phyloP scores from a whole-genome alignment of 2,329 filamentous ascomycete species.

The Curvularia sp. region DNA sequence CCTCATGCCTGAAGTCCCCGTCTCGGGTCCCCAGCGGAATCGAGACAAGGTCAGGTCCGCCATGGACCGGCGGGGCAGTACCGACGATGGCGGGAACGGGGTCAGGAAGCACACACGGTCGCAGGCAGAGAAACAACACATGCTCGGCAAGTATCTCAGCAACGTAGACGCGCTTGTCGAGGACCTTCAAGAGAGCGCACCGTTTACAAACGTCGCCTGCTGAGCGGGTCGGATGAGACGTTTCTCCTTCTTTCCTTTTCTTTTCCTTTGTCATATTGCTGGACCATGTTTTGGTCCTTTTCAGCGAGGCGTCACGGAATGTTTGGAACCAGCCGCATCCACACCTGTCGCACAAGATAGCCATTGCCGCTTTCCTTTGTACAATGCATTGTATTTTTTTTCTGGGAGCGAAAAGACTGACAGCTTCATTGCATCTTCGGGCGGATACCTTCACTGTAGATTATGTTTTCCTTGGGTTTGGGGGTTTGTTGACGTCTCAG shows the following conservation, averaged over 20 bases:
- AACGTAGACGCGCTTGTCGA: slow-evolving; percentile 81
- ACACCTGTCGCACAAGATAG: slow-evolving; percentile 18
- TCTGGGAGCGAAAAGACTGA: slow-evolving; percentile 12
- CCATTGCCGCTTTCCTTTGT: slow-evolving; percentile 23
- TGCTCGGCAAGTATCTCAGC: slow-evolving; percentile 80
- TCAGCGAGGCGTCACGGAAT: slow-evolving; percentile 40
- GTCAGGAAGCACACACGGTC: slow-evolving; percentile 57
- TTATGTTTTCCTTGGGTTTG: slow-evolving; percentile 21
- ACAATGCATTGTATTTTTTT: slow-evolving; percentile 9
- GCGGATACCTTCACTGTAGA: slow-evolving; percentile 29
- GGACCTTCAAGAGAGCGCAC: slow-evolving; percentile 79
- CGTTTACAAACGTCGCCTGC: slow-evolving; percentile 52
- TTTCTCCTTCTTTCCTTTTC: neutral
- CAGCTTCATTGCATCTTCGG: slow-evolving; percentile 33
- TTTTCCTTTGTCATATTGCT: slow-evolving; percentile 24
- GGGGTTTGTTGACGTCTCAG: slow-evolving; percentile 6
- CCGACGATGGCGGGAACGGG: slow-evolving; percentile 39
- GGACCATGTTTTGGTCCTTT: slow-evolving; percentile 21
- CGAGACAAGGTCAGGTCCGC: slow-evolving; percentile 45
- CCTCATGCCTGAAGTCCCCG: slow-evolving; percentile 85
- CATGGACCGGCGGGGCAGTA: slow-evolving; percentile 44
- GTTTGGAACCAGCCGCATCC: slow-evolving; percentile 18
- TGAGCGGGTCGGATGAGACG: slow-evolving; percentile 19
- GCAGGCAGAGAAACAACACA: slow-evolving; percentile 80
- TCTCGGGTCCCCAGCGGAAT: slow-evolving; percentile 48